Evolutionary conservation across 75 land plant species (phyloP), one percentile per base, ranked within the genome.

Genomic region (Azolla pinnata): DNA sequence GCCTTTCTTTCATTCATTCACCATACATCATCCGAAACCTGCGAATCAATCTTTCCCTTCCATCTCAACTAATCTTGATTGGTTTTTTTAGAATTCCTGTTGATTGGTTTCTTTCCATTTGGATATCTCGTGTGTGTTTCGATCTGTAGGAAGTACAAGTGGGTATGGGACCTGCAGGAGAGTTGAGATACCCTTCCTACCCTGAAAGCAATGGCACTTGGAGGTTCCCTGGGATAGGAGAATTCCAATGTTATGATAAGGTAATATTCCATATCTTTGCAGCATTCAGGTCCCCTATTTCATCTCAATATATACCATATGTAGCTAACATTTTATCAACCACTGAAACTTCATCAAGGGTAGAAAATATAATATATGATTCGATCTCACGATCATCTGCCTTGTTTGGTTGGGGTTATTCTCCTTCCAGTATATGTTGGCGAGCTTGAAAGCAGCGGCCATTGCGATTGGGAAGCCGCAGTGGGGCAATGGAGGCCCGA

Each of bases 401-500:
- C n/a, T n/a, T n/a, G n/a, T n/a, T n/a, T n/a, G n/a, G n/a, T n/a
- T n/a, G n/a, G n/a, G n/a, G n/a, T n/a, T n/a, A 62, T 19, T 68
- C 3, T 29, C 50, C 56, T 54, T 25, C 17, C 75, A 83, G 86
- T 83, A 73, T 48, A 83, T 83, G 82, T 65, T 76, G 31, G 82
- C 86, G 26, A 67, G 72, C 10, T 54, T 85, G 28, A 75, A 72
- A 59, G 84, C 88, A 28, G 67, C 65, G 51, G 82, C 88, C 0
- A 21, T 29, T 18, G 59, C 62, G 16, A 38, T 68, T 58, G 88
- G 84, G 29, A 81, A 46, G 74, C 57, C 28, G 18, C 76, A 80
- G 21, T 84, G 87, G 87, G 81, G 78, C 49, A 30, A 56, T 23
- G 76, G 78, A 8, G 76, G 84, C 21, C 87, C 84, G 24, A 33